These are phyloP conservation scores for Candida manassasensis DNA, from an alignment of 805 yeast species.

Conservation along the genomic window DNA sequence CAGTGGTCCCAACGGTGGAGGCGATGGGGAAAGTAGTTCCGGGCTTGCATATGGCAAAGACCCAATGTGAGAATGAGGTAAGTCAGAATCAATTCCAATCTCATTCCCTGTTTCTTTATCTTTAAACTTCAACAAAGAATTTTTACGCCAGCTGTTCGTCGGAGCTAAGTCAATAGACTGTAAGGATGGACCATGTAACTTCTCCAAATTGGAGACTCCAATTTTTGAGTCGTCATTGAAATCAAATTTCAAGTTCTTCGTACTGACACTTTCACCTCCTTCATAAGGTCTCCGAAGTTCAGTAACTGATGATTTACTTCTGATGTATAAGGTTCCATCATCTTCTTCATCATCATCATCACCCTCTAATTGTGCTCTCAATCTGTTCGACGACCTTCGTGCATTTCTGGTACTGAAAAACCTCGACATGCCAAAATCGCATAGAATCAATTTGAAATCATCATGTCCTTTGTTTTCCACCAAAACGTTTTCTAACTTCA, in stretches of 20 bases:
- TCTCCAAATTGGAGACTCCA: constrained; percentile 24
- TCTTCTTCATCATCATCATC: constrained; percentile 9
- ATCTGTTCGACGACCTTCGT: constrained; percentile 15
- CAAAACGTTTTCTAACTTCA: constrained; percentile 77
- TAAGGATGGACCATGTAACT: constrained; percentile 29
- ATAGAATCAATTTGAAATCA: constrained; percentile 45
- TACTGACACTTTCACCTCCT: constrained; percentile 26
- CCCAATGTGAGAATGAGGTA: constrained; percentile 73
- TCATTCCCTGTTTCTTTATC: constrained; percentile 2
- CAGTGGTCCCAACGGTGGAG: constrained; percentile 57
- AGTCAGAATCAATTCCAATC: constrained; percentile 29
- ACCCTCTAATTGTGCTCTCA: background rate
- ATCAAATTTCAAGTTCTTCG: constrained; percentile 17
- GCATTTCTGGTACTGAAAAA: constrained; percentile 26
- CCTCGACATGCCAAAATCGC: constrained; percentile 87
- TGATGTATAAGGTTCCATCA: constrained; percentile 18
- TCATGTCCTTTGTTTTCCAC: constrained; percentile 38
- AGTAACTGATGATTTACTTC: constrained; percentile 32
- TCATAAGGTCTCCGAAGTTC: constrained; percentile 29
- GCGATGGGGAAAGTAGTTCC: constrained; percentile 62
- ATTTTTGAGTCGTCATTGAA: constrained; percentile 28
- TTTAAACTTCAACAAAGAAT: background rate
- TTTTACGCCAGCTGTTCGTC: constrained; percentile 8
- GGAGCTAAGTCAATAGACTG: constrained; percentile 30
- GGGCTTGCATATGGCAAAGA: constrained; percentile 93